Base-by-base conservation (phyloP, 352 stramenopile genomes). In the Phytophthora citrophthora region DNA sequence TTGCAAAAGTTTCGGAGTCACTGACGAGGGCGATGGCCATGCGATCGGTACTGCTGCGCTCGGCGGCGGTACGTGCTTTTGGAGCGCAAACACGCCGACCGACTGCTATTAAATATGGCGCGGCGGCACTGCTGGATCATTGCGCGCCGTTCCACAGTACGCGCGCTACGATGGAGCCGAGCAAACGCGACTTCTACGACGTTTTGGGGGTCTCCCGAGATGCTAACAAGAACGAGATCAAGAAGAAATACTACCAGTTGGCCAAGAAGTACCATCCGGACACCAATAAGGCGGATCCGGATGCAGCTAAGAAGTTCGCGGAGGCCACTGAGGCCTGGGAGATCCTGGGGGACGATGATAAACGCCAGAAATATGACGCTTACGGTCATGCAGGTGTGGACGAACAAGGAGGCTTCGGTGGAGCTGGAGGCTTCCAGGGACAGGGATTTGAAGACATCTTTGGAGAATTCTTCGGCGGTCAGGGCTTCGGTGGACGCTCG, bases 231-330 rank as follows among this genome's bases (percentile, higher is more conserved):
- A 94, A 79, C 55, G 92, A 98, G 48, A 98, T 99, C 70, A 99
- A 99, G 84, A 99, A 99, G 79, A 97, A 97, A 68, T 98, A 97
- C 78, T 98, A 98, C 72, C 90, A 98, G 61, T 66, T 99, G 41
- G 97, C 95, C 34, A 98, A 98, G 76, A 96, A 99, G 79, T 98
- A 98, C 79, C 97, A 99, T 70, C 97, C 97, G 7, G 97, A 99
- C 70, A 97, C 96, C 41, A 99, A 99, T 79, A 98, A 98, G 68
- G 83, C 91, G 45, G 90, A 98, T 55, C 88, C 88, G 41, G 61
- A 97, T 47, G 89, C 93, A 1, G 79, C 86, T 34, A 90, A 97
- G 56, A 98, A 98, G 78, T 98, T 98, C 68, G 81, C 89, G 1
- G 92, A 98, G 55, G 91, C 94, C 8, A 95, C 88, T 9, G 93